Percentiles rank a stretch among this genome's conserved stretches.
phyloP scores from a whole-genome alignment of 106 monocot species.

The Phalaenopsis equestris region DNA sequence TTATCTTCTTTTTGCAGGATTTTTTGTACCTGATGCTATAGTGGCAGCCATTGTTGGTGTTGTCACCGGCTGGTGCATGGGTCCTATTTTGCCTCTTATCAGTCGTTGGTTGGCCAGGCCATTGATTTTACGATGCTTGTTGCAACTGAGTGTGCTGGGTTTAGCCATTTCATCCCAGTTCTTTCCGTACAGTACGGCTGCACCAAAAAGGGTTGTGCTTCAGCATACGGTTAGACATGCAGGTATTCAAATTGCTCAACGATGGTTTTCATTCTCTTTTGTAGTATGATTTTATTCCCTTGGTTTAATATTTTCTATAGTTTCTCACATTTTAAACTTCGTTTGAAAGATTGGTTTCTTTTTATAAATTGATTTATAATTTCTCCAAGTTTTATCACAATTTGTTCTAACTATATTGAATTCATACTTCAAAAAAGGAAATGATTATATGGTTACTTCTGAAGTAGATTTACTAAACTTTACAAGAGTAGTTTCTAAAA shows the following conservation, averaged over 20 bases:
- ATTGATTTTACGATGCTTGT: constrained; percentile 55
- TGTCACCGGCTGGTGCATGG: constrained; percentile 76
- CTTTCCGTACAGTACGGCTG: constrained; percentile 73
- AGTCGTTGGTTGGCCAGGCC: constrained; percentile 64
- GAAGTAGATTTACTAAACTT: neutral
- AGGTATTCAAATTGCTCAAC: constrained; percentile 27
- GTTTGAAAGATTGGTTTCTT: neutral
- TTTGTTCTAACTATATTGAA: neutral
- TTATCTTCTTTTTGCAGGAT: constrained; percentile 45
- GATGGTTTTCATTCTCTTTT: neutral
- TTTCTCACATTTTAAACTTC: neutral
- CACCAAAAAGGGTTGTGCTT: constrained; percentile 91
- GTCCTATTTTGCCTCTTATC: constrained; percentile 69
- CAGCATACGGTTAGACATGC: constrained; percentile 65
- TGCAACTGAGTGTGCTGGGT: constrained; percentile 60
- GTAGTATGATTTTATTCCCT: constrained; percentile 1
- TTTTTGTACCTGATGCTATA: constrained; percentile 74
- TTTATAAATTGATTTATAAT: neutral
- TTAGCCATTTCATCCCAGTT: constrained; percentile 79
- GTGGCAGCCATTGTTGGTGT: constrained; percentile 76
- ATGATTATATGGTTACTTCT: neutral
- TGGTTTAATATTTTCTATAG: neutral
- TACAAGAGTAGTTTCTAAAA: neutral
- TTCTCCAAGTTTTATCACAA: neutral
- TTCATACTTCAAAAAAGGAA: neutral